A percentile compares a stretch with the other conserved stretches of the same genome.
Evolutionary conservation across 371 early-diverging fungal genomes (phyloP).

Genomic region (Fennellomyces sp.): DNA sequence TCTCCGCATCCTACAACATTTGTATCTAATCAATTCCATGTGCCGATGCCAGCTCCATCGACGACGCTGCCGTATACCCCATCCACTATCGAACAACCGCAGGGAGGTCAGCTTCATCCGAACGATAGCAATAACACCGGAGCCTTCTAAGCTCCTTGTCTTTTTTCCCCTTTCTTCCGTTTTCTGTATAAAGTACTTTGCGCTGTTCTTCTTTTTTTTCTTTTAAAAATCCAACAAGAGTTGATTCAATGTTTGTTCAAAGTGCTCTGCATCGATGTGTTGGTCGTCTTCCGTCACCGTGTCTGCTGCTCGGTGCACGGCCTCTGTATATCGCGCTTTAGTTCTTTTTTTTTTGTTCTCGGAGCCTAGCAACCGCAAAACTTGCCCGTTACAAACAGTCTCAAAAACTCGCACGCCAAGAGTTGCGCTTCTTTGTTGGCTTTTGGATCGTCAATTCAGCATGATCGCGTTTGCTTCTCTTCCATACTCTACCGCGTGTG

Average conservation of each 20-base stretch:
- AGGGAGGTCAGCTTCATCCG: not conserved
- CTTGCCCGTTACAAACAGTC: constrained; percentile 6
- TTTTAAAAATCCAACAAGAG: constrained; percentile 10
- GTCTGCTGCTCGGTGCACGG: constrained; percentile 9
- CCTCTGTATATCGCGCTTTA: not conserved
- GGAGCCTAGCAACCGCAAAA: too few species aligned
- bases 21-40: constrained; percentile 6
- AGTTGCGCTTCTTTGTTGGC: constrained; percentile 3
- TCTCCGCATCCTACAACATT: not conserved
- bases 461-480: not conserved
- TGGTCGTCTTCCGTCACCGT: not conserved
- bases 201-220: not conserved
- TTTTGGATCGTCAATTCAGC: not conserved
- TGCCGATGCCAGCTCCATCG: not conserved
- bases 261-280: constrained; percentile 8
- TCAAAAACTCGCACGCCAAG: constrained; percentile 4
- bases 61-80: constrained; percentile 1
- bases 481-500: not conserved
- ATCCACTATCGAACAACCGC: constrained; percentile 4
- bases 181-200: not conserved
- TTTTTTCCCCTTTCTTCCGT: not conserved
- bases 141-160: too few species aligned
- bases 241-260: constrained; percentile 7
- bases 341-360: not conserved
- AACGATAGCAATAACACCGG: not conserved